A percentile compares a stretch with the other conserved stretches of the same genome.
Conservation (phyloP, 208 protist genomes). For the Cochliopodium minus region DNA sequence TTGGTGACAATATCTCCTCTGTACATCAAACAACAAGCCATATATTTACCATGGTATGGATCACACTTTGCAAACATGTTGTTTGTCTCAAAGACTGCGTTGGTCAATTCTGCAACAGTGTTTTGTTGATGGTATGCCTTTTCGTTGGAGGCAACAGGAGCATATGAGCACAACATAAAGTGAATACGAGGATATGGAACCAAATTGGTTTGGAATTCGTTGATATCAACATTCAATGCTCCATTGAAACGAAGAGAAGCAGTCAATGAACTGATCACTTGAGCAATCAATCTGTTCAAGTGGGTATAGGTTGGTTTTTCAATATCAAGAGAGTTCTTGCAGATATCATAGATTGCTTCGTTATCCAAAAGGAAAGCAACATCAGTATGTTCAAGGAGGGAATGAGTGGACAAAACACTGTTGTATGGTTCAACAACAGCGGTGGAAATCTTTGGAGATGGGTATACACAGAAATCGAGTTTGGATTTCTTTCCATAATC, state of each 20-base stretch:
- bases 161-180: slow-evolving; percentile 65
- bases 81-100: slow-evolving; percentile 55
- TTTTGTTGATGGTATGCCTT: slow-evolving; percentile 64
- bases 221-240: slow-evolving; percentile 77
- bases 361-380: slow-evolving; percentile 78
- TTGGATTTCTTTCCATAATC: slow-evolving; percentile 91
- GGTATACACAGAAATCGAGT: slow-evolving; percentile 64
- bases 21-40: slow-evolving; percentile 78
- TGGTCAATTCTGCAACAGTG: slow-evolving; percentile 66
- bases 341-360: slow-evolving; percentile 76
- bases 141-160: slow-evolving; percentile 44
- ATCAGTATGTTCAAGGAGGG: slow-evolving; percentile 62
- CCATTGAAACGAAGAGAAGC: slow-evolving; percentile 75
- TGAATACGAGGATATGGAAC: slow-evolving; percentile 85
- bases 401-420: slow-evolving; percentile 63
- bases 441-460: slow-evolving; percentile 66
- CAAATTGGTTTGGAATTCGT: slow-evolving; percentile 85
- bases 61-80: slow-evolving; percentile 72
- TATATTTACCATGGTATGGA: slow-evolving; percentile 71
- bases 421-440: slow-evolving; percentile 83
- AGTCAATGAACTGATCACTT: slow-evolving; percentile 73
- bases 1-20: slow-evolving; percentile 76
- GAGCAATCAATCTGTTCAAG: slow-evolving; percentile 71
- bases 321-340: slow-evolving; percentile 55
- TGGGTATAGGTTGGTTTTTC: slow-evolving; percentile 74